phyloP scores from a whole-genome alignment of 2,329 filamentous ascomycete genomes.

The Sporothrix inflata region DNA sequence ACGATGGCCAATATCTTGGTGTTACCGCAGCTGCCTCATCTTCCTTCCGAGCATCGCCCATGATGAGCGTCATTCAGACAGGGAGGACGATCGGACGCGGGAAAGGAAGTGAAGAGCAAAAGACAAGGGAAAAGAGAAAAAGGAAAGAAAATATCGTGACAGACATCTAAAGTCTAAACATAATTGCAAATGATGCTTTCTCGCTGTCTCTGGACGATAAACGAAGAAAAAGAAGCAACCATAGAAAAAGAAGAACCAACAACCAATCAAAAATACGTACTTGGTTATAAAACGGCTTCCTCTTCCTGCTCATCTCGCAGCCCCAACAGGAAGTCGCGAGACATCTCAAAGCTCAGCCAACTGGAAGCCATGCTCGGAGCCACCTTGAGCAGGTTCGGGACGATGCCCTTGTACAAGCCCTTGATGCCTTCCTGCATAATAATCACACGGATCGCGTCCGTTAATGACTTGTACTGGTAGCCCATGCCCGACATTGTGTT shows the following conservation, averaged over 20 bases:
- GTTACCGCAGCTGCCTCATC: neutral
- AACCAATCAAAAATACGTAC: neutral
- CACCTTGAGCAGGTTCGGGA: constrained; percentile 94
- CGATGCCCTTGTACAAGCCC: constrained; percentile 94
- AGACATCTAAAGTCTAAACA: neutral
- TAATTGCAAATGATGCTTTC: neutral
- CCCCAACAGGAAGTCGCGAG: constrained; percentile 78
- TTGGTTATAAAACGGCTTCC: constrained; percentile 32
- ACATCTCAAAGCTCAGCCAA: constrained; percentile 96
- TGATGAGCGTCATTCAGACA: neutral
- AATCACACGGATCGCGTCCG: constrained; percentile 82
- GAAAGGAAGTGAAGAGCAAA: neutral
- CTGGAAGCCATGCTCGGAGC: constrained; percentile 98
- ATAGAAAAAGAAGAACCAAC: neutral
- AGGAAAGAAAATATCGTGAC: neutral
- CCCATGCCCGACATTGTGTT: constrained; percentile 99
- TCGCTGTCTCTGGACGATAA: constrained; percentile 4
- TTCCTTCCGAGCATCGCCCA: neutral
- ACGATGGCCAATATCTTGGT: neutral
- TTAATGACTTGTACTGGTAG: constrained; percentile 87
- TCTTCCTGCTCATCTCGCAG: constrained; percentile 52
- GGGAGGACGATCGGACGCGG: neutral
- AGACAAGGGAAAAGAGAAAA: neutral
- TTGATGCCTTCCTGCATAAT: constrained; percentile 78
- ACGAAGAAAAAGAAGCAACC: neutral